Evolutionary conservation across 225 moss, liverwort and hornwort genomes (phyloP).

Genomic region (Pseudoscleropodium purum): DNA sequence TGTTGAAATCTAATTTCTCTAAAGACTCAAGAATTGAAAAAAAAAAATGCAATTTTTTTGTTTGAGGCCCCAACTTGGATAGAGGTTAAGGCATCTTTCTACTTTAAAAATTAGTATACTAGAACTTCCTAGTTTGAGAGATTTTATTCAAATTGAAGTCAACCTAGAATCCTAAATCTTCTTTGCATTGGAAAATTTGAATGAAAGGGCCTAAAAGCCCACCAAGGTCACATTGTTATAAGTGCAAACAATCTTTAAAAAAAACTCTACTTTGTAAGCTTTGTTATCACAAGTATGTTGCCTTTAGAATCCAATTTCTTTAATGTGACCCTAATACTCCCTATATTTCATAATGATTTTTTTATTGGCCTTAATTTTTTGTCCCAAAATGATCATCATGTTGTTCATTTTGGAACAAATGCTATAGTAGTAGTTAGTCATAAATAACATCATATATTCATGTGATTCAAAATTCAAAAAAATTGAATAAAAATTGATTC

Average conservation of each 20-base stretch:
- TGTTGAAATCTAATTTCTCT: no score
- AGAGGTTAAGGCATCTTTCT: background rate
- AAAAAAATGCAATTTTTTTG: background rate
- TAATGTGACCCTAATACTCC: background rate
- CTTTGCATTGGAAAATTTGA: background rate
- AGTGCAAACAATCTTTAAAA: background rate
- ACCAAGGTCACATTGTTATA: background rate
- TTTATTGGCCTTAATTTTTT: no score
- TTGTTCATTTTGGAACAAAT: no score
- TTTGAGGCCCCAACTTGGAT: background rate
- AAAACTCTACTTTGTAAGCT: accelerated
- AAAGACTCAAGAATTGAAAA: background rate
- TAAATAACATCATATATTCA: accelerated
- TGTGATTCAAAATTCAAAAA: accelerated
- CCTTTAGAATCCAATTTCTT: background rate
- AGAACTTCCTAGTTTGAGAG: background rate
- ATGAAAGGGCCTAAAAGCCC: accelerated
- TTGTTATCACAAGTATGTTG: background rate
- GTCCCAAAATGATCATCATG: no score
- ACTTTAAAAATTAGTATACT: background rate
- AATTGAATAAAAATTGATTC: background rate
- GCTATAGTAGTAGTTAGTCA: background rate
- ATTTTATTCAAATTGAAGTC: background rate
- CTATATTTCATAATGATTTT: no score
- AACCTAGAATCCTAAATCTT: background rate